These are phyloP conservation scores for Cladosporium sp. DNA, from an alignment of 2,329 filamentous ascomycete genomes.

Conservation along the genomic window DNA sequence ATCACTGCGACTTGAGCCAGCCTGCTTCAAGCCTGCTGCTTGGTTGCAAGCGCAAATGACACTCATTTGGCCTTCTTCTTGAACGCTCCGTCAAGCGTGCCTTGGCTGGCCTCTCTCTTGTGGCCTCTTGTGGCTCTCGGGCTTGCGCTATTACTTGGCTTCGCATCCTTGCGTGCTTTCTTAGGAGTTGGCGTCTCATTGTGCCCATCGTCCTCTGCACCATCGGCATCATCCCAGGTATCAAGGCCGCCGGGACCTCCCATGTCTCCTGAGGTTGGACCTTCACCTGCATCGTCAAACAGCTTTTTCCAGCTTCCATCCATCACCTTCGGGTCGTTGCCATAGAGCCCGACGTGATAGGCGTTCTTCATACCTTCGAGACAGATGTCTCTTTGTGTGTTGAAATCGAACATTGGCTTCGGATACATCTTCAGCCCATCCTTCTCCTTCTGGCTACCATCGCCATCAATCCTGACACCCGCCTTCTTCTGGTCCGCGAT, in stretches of 20 bases:
- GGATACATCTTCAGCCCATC: slow-evolving; percentile 58
- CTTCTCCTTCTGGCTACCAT: slow-evolving; percentile 44
- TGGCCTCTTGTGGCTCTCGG: slow-evolving; percentile 24
- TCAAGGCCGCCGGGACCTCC: slow-evolving; percentile 43
- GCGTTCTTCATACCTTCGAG: slow-evolving; percentile 69
- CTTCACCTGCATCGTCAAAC: slow-evolving; percentile 50
- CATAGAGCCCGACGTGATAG: slow-evolving; percentile 64
- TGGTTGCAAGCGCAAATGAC: neutral
- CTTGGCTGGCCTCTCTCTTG: slow-evolving; percentile 37
- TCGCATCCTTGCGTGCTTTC: neutral
- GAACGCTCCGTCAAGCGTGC: slow-evolving; percentile 34
- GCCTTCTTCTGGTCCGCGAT: slow-evolving; percentile 68
- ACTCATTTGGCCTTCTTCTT: slow-evolving; percentile 31
- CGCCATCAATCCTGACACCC: slow-evolving; percentile 59
- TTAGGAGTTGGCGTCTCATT: neutral
- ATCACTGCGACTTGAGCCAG: neutral
- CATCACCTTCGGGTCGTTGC: slow-evolving; percentile 61
- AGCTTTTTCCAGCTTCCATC: slow-evolving; percentile 59
- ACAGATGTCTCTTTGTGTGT: slow-evolving; percentile 61
- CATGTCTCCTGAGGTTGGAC: slow-evolving; percentile 43
- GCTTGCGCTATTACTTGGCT: neutral
- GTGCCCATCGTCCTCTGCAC: slow-evolving; percentile 17
- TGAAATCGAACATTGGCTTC: slow-evolving; percentile 77
- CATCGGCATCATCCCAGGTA: slow-evolving; percentile 31
- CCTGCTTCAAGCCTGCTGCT: neutral